Conservation (phyloP, 306 rosid genomes). For the Vachellia pachyceras region DNA sequence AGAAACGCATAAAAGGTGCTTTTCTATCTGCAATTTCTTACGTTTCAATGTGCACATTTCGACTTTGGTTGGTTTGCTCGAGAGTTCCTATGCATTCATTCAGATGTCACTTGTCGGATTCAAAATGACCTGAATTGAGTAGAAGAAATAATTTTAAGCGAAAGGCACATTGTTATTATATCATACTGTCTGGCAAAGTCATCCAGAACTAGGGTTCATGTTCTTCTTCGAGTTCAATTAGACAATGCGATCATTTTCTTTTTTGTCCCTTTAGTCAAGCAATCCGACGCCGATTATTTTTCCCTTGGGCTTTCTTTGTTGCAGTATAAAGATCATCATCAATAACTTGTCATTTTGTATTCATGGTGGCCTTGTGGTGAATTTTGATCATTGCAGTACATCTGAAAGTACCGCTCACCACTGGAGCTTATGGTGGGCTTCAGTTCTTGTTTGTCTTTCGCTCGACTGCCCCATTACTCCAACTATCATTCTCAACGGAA, state of each 20-base stretch:
- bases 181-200: background rate
- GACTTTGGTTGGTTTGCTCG: constrained; percentile 10
- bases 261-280: background rate
- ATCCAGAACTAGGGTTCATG: background rate
- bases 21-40: background rate
- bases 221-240: background rate
- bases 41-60: constrained; percentile 3
- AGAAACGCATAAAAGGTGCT: background rate
- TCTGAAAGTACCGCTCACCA: constrained; percentile 29
- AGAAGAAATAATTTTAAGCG: background rate
- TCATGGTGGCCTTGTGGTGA: constrained; percentile 27
- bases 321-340: constrained; percentile 6
- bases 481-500: constrained; percentile 46
- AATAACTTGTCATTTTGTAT: constrained; percentile 16
- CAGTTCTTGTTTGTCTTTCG: constrained; percentile 45
- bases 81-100: constrained; percentile 1
- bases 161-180: background rate
- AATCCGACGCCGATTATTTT: background rate
- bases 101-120: background rate
- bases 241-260: background rate
- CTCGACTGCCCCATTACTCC: constrained; percentile 43
- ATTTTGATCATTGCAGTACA: constrained; percentile 43
- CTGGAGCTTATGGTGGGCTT: constrained; percentile 52
- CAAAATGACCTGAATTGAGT: background rate
- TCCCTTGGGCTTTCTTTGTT: background rate